A percentile compares a stretch with the other conserved stretches of the same genome.
Conservation (phyloP, 169 alveolate species). For the Plasmodium ovale region DNA sequence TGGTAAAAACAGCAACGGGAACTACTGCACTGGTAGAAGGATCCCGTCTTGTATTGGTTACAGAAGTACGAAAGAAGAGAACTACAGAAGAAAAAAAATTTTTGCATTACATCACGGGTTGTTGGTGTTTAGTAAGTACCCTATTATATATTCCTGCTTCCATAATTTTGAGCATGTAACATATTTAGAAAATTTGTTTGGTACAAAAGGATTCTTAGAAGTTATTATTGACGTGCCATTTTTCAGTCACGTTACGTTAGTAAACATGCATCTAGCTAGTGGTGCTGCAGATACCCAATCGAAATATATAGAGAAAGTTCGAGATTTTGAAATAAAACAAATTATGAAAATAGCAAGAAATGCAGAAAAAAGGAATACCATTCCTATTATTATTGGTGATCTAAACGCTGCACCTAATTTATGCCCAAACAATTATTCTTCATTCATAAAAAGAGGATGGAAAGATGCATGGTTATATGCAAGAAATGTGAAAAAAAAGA, state of each 20-base stretch:
- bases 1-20: neutral
- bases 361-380: slow-evolving; percentile 88
- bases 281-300: slow-evolving; percentile 93
- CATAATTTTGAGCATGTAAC: slow-evolving; percentile 91
- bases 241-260: slow-evolving; percentile 87
- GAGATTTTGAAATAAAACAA: slow-evolving; percentile 90
- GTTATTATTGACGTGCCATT: slow-evolving; percentile 89
- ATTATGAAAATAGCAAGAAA: slow-evolving; percentile 86
- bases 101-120: slow-evolving; percentile 89
- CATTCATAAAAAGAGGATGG: slow-evolving; percentile 91
- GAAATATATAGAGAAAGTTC: slow-evolving; percentile 86
- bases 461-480: slow-evolving; percentile 85
- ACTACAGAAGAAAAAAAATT: slow-evolving; percentile 18
- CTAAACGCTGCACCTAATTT: slow-evolving; percentile 92
- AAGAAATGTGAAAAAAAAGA: slow-evolving; percentile 51
- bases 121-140: slow-evolving; percentile 90
- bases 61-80: neutral
- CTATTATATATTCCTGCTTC: slow-evolving; percentile 88
- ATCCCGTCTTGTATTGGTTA: no score
- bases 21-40: no score
- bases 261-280: slow-evolving; percentile 92
- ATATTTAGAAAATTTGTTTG: slow-evolving; percentile 88
- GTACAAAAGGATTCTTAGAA: slow-evolving; percentile 91
- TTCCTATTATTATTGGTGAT: slow-evolving; percentile 92
- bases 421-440: slow-evolving; percentile 90